These are phyloP conservation scores for Colletotrichum cuscutae DNA, from an alignment of 2,329 filamentous ascomycete species.

Conservation along the genomic window DNA sequence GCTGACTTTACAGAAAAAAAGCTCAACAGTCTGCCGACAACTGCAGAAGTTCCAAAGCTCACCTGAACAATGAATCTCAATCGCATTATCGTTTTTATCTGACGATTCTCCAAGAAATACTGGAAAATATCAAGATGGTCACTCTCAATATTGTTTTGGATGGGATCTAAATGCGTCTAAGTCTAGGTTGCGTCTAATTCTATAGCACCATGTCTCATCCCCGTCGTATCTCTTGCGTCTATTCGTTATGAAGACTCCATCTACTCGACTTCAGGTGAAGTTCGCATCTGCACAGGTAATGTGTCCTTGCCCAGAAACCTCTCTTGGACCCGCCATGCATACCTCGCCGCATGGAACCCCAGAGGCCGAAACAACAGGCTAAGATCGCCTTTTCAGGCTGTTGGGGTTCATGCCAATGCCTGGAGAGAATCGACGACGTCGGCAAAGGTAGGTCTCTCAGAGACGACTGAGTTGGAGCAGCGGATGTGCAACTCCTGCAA, in stretches of 20 bases:
- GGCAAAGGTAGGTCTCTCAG: constrained; percentile 45
- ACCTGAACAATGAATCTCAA: too few relatives aligned
- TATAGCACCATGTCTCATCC: not conserved
- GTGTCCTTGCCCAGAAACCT: not conserved
- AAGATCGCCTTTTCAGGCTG: not conserved
- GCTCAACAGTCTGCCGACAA: too few relatives aligned
- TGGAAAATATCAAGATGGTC: too few relatives aligned
- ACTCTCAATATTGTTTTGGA: not conserved
- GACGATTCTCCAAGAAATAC: too few relatives aligned
- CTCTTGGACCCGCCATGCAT: not conserved
- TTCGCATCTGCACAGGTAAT: not conserved
- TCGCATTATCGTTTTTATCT: too few relatives aligned
- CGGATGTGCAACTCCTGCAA: constrained; percentile 42
- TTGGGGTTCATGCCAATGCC: not conserved
- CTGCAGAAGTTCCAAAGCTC: too few relatives aligned
- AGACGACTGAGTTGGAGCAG: constrained; percentile 41
- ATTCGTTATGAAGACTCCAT: not conserved
- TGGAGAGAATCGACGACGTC: constrained; percentile 38
- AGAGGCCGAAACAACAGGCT: not conserved
- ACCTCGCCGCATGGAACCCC: not conserved
- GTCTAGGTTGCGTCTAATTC: not conserved
- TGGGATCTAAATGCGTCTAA: not conserved
- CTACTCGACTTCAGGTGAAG: not conserved
- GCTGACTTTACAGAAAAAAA: too few relatives aligned
- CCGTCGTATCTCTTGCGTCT: not conserved